phyloP scores from a whole-genome alignment of 139 green algal species.

The Micromonas pusilla region DNA sequence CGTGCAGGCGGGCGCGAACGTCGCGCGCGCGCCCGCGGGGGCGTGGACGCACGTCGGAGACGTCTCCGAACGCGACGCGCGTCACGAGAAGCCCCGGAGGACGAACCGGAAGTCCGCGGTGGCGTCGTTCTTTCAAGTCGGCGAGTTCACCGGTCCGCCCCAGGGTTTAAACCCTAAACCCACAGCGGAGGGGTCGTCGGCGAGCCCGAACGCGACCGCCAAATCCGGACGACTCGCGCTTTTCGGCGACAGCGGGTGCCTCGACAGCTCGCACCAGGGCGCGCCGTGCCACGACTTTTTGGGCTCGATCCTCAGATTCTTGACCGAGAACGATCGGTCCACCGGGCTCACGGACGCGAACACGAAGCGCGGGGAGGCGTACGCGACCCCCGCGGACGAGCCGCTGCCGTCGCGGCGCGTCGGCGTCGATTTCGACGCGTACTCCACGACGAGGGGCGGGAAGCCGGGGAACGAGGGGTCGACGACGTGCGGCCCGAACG shows the following conservation, averaged over 20 bases:
- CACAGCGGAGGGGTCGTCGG: no score
- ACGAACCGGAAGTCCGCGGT: slow-evolving; percentile 34
- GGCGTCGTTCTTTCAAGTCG: background rate
- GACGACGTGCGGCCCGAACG: slow-evolving; percentile 1
- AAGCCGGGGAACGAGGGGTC: slow-evolving; percentile 8
- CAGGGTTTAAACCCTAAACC: no score
- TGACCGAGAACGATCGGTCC: background rate
- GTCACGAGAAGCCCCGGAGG: background rate
- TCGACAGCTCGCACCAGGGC: slow-evolving; percentile 62
- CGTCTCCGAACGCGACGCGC: background rate
- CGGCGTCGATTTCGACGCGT: slow-evolving; percentile 8
- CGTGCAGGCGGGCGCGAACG: slow-evolving; percentile 43
- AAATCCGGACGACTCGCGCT: no score
- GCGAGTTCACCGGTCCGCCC: no score
- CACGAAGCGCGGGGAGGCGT: background rate
- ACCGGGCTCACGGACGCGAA: background rate
- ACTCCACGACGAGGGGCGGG: background rate
- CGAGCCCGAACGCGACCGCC: no score
- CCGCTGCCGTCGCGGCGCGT: background rate
- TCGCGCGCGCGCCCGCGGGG: slow-evolving; percentile 54
- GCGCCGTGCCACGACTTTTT: slow-evolving; percentile 9
- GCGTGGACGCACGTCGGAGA: slow-evolving; percentile 46
- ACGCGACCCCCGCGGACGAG: background rate
- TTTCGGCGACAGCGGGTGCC: slow-evolving; percentile 85
- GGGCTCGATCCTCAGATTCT: background rate